A percentile compares a stretch with the other conserved stretches of the same genome.
These are phyloP conservation scores for Fusarium tjaetaba DNA, from an alignment of 2,329 filamentous ascomycete genomes.

Conservation along the genomic window DNA sequence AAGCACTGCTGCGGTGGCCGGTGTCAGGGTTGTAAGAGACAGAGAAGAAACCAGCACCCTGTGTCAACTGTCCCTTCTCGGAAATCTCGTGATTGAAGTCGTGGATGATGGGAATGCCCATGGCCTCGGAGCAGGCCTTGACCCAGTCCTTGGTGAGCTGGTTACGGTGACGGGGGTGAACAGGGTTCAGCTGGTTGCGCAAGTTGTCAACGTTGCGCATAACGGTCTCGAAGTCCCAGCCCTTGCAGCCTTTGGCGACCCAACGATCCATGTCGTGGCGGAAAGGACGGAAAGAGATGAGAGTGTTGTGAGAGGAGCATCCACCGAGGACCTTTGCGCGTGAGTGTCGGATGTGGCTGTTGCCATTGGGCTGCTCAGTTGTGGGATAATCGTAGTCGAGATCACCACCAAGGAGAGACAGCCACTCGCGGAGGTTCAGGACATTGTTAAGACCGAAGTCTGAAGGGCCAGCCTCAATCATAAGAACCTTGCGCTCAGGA, in stretches of 20 bases:
- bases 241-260: constrained; percentile 82
- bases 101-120: constrained; percentile 81
- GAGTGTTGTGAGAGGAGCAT: constrained; percentile 92
- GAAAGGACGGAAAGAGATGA: constrained; percentile 92
- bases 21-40: constrained; percentile 92
- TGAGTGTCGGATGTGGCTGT: constrained; percentile 91
- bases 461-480: constrained; percentile 90
- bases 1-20: constrained; percentile 84
- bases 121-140: constrained; percentile 78
- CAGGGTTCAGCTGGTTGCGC: constrained; percentile 89
- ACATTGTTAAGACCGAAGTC: constrained; percentile 91
- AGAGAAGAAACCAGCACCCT: constrained; percentile 89
- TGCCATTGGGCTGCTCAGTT: constrained; percentile 89
- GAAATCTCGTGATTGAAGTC: constrained; percentile 91
- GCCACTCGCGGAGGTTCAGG: constrained; percentile 87
- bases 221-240: constrained; percentile 88
- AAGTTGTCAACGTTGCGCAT: constrained; percentile 84
- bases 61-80: constrained; percentile 74
- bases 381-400: constrained; percentile 93
- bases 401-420: constrained; percentile 83
- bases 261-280: constrained; percentile 88
- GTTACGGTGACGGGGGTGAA: constrained; percentile 86
- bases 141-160: constrained; percentile 94
- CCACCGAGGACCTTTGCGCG: constrained; percentile 92
- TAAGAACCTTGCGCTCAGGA: constrained; percentile 80